These are phyloP conservation scores for Canna indica DNA, from an alignment of 176 grass and related monocot genomes.

Conservation along the genomic window DNA sequence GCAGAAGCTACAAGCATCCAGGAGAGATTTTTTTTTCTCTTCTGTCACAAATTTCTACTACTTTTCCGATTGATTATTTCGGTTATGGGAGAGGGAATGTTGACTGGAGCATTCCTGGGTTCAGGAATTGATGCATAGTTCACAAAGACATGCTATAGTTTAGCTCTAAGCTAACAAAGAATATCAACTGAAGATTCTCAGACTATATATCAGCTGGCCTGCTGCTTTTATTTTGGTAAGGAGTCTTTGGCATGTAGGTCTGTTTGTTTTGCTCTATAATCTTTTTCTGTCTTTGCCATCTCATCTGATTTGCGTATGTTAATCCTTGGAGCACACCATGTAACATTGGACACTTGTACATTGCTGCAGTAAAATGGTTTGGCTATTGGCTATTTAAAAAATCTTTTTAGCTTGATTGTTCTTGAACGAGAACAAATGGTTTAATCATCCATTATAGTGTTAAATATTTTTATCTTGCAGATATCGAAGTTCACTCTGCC, in stretches of 20 bases:
- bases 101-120: constrained; percentile 37
- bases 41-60: constrained; percentile 22
- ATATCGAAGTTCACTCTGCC: constrained; percentile 77
- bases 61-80: constrained; percentile 23
- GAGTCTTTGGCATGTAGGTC: constrained; percentile 35
- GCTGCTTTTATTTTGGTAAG: constrained; percentile 45
- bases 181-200: constrained; percentile 45
- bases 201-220: constrained; percentile 33
- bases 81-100: constrained; percentile 33
- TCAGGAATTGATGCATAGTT: constrained; percentile 36
- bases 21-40: constrained; percentile 22
- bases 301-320: constrained; percentile 10
- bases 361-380: constrained; percentile 25
- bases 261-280: constrained; percentile 24
- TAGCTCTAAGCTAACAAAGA: constrained; percentile 42
- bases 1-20: constrained; percentile 17
- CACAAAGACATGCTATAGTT: constrained; percentile 48
- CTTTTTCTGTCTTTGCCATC: constrained; percentile 16
- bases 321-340: not conserved
- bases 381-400: constrained; percentile 11
- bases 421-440: not conserved
- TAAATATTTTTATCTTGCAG: constrained; percentile 31
- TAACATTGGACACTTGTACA: not conserved
- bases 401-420: not conserved
- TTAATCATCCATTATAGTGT: constrained; percentile 3